Evolutionary conservation across 805 yeast species (phyloP).

Genomic region (Candida odintsovae): DNA sequence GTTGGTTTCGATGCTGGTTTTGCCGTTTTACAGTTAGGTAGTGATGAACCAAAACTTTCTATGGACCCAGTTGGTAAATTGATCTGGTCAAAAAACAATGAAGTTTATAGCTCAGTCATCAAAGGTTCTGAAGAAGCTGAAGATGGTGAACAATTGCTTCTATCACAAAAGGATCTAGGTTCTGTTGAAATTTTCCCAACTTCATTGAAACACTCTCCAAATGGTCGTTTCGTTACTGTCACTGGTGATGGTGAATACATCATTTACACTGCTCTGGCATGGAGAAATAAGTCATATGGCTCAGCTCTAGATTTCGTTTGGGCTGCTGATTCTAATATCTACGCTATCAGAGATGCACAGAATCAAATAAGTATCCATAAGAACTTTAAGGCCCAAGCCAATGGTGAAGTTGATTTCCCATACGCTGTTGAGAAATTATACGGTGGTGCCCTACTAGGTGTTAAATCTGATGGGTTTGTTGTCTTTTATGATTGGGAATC

Average conservation of each 20-base stretch:
- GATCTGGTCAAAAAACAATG: constrained; percentile 82
- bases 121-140: constrained; percentile 60
- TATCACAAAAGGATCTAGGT: constrained; percentile 90
- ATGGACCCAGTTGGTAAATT: constrained; percentile 92
- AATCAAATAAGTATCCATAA: constrained; percentile 66
- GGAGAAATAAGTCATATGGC: constrained; percentile 96
- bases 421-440: constrained; percentile 75
- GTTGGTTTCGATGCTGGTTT: constrained; percentile 95
- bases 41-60: constrained; percentile 88
- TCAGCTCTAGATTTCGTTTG: constrained; percentile 87
- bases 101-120: constrained; percentile 77
- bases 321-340: constrained; percentile 87
- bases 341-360: constrained; percentile 71
- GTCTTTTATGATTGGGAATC: constrained; percentile 93
- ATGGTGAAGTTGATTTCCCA: constrained; percentile 56
- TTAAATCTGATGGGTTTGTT: constrained; percentile 77
- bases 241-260: constrained; percentile 98
- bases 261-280: constrained; percentile 92
- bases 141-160: constrained; percentile 75
- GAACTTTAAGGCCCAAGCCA: constrained; percentile 75
- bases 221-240: constrained; percentile 94
- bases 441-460: constrained; percentile 86
- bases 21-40: constrained; percentile 83
- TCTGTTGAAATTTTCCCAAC: constrained; percentile 90
- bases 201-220: constrained; percentile 84